A percentile compares a stretch with the other conserved stretches of the same genome.
Evolutionary conservation across 768 basidiomycete species (phyloP).

Genomic region (Macrolepiota dolichaula): DNA sequence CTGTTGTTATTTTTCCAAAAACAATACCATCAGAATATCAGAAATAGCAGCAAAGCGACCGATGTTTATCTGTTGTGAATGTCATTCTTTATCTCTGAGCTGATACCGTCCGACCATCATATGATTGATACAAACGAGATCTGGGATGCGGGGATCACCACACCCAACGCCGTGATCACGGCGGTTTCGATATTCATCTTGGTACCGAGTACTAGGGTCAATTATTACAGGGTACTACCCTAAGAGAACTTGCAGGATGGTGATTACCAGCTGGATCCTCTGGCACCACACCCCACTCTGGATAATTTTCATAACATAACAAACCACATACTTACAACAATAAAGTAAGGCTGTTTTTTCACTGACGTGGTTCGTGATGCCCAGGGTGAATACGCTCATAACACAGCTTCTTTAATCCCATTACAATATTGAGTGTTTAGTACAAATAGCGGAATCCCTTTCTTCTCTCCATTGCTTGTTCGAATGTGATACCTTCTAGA

Average conservation of each 20-base stretch:
- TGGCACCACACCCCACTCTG: no score
- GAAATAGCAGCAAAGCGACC: background rate
- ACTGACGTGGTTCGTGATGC: no score
- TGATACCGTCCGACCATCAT: background rate
- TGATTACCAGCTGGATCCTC: no score
- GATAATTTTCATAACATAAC: no score
- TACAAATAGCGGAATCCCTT: constrained; percentile 59
- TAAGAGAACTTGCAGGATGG: no score
- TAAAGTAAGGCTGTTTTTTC: no score
- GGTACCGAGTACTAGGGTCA: no score
- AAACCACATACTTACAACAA: no score
- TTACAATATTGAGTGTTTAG: constrained; percentile 24
- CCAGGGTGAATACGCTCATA: no score
- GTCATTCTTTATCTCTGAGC: background rate
- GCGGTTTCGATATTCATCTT: background rate
- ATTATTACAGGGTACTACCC: no score
- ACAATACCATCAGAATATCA: background rate
- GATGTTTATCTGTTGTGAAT: background rate
- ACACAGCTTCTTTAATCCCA: background rate
- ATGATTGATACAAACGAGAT: constrained; percentile 2
- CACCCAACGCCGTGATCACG: background rate
- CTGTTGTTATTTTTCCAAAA: background rate
- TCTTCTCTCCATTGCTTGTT: constrained; percentile 53
- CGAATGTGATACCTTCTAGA: constrained; percentile 56
- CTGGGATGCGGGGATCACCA: background rate